Conservation (phyloP, 2,329 filamentous ascomycete genomes). For the Tolypocladium sp. region DNA sequence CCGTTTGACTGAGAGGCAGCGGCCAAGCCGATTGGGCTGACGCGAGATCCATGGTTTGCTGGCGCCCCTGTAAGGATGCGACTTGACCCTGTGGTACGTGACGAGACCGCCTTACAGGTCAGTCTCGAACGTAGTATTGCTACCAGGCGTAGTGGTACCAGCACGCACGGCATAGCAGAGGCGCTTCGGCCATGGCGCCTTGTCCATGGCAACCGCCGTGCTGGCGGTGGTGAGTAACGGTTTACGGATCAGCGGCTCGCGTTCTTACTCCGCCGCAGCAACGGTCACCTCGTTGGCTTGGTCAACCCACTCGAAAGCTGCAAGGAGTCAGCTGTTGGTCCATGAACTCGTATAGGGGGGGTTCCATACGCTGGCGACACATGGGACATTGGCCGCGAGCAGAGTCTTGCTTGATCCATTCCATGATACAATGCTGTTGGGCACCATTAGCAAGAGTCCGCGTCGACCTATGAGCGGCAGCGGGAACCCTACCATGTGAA, state of each 20-base stretch:
- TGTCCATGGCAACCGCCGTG: neutral
- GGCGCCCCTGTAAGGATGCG: neutral
- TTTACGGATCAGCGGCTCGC: neutral
- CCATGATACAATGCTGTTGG: slow-evolving; percentile 78
- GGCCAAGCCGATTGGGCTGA: neutral
- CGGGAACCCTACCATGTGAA: slow-evolving; percentile 69
- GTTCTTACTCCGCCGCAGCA: slow-evolving; percentile 15
- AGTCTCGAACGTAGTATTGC: neutral
- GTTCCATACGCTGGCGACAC: slow-evolving; percentile 77
- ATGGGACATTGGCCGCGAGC: slow-evolving; percentile 93
- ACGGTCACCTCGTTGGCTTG: slow-evolving; percentile 19
- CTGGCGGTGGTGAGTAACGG: neutral
- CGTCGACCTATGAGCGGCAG: neutral
- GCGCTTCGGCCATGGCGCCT: neutral
- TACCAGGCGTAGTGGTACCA: neutral
- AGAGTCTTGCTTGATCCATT: slow-evolving; percentile 93
- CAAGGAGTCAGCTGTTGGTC: neutral
- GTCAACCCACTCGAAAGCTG: slow-evolving; percentile 33
- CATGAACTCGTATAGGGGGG: neutral
- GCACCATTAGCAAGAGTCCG: neutral
- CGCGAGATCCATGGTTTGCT: neutral
- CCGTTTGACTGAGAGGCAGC: neutral
- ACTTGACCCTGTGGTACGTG: neutral
- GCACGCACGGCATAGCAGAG: neutral
- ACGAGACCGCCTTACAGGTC: neutral